Evolutionary conservation across 148 eudicot species (phyloP), one percentile per base, ranked within the genome.

Genomic region (Beta vulgaris): DNA sequence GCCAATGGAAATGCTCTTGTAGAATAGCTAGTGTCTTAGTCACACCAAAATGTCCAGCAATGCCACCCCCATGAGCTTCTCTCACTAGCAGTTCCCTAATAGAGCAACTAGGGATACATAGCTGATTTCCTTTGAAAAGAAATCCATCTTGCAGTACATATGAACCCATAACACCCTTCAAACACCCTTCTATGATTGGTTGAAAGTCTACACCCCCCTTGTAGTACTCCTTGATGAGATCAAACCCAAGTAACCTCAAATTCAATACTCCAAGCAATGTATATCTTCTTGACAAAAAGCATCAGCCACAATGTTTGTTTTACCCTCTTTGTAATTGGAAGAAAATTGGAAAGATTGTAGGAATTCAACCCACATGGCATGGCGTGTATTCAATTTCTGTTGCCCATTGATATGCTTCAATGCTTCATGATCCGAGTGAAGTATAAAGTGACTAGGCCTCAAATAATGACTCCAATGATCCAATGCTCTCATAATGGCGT

Each of bases 401-500:
- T 72, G 74, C 14, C 64, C 48, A 55, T 71, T 32, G 3, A 72
- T 72, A 23, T 72, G 15, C 25, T 34, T 72, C 15, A 72, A 35
- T 0, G 74, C 14, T 23, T 72, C 64, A 35, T 72, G 74, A 55
- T 72, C 74, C 16, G 48, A 57, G 28, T 72, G 75, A 16, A 72
- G 26, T 2, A 72, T 28, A 42, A 72, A 72, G 23, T 35, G 65
- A 3, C 12, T 55, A 1, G 34, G 3, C 12, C 9, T n/a, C 40
- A 71, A 49, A 36, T 70, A 70, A n/a, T 71, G 74, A 35, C 44
- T 71, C 61, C 64, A 55, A 18, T 57, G 34, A 72, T 72, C 49
- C 4, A 54, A 6, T n/a, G 28, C 23, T 51, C 29, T 12, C n/a
- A n/a, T n/a, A n/a, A n/a, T n/a, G n/a, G n/a, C n/a, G n/a, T n/a